These are phyloP conservation scores for Cryptosporidium tyzzeri DNA, from an alignment of 169 alveolate genomes.

Conservation along the genomic window DNA sequence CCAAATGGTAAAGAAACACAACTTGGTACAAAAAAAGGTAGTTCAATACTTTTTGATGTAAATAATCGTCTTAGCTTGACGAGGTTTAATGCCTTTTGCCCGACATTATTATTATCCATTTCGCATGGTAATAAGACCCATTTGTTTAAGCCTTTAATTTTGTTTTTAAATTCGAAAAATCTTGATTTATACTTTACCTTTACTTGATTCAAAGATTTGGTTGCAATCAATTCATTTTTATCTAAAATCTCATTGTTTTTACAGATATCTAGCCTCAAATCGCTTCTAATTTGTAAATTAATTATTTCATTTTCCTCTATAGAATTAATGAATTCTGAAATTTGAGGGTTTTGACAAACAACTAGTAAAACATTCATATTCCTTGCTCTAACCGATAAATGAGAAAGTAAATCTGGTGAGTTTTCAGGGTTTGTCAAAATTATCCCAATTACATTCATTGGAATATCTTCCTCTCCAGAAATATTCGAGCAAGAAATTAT, in stretches of 20 bases:
- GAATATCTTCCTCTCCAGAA: slow-evolving; percentile 93
- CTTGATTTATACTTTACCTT: slow-evolving; percentile 29
- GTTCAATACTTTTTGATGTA: neutral
- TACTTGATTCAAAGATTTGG: neutral
- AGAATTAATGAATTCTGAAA: slow-evolving; percentile 5
- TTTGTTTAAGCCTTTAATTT: slow-evolving; percentile 12
- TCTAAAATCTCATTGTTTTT: neutral
- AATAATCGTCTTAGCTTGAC: slow-evolving; percentile 15
- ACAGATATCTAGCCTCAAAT: slow-evolving; percentile 22
- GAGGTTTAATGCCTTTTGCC: slow-evolving; percentile 65
- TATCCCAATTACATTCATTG: slow-evolving; percentile 88
- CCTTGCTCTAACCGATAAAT: slow-evolving; percentile 92
- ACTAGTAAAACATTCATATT: slow-evolving; percentile 88
- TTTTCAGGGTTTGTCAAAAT: slow-evolving; percentile 87
- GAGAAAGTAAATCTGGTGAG: slow-evolving; percentile 92
- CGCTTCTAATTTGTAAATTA: slow-evolving; percentile 23
- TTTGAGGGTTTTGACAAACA: slow-evolving; percentile 83
- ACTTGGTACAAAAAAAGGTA: slow-evolving; percentile 53
- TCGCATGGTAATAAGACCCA: slow-evolving; percentile 34
- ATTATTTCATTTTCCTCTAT: slow-evolving; percentile 22
- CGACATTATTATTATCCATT: slow-evolving; percentile 47
- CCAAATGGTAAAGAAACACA: slow-evolving; percentile 69
- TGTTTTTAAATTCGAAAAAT: slow-evolving; percentile 26
- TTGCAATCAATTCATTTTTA: slow-evolving; percentile 1
- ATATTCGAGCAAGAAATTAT: slow-evolving; percentile 54